phyloP scores from a whole-genome alignment of 2,329 filamentous ascomycete species.

The Sporothrix curviconia region DNA sequence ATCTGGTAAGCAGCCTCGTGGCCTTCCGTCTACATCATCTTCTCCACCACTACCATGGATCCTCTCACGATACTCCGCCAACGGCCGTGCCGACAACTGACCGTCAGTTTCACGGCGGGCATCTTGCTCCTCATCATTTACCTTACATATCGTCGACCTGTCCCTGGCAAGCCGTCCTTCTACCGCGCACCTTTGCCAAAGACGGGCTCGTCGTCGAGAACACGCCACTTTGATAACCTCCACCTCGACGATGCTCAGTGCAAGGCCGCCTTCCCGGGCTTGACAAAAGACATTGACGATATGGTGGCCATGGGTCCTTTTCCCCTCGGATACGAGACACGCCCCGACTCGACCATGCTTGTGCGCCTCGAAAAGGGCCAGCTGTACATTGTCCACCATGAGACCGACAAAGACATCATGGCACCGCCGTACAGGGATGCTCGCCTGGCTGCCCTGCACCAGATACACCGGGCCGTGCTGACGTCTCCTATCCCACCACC shows the following conservation, averaged over 20 bases:
- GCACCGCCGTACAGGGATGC: background rate
- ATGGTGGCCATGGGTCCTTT: conserved; percentile 33
- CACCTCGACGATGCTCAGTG: conserved; percentile 29
- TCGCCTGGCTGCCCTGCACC: conserved; percentile 12
- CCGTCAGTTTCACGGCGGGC: background rate
- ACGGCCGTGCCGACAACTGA: background rate
- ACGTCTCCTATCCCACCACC: conserved; percentile 43
- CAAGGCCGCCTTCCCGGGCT: conserved; percentile 30
- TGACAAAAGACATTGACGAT: conserved; percentile 34
- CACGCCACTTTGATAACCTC: background rate
- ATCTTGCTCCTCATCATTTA: background rate
- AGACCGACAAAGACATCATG: conserved; percentile 2
- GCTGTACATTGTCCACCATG: conserved; percentile 8
- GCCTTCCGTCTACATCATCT: background rate
- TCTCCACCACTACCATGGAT: background rate
- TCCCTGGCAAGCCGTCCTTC: background rate
- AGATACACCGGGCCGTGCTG: conserved; percentile 21
- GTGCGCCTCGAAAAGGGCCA: conserved; percentile 30
- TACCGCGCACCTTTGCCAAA: too few species aligned
- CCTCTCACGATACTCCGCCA: background rate
- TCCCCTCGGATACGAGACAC: conserved; percentile 22
- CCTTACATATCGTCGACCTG: background rate
- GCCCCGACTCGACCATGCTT: conserved; percentile 27
- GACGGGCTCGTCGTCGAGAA: too few species aligned
- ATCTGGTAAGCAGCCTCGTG: background rate